phyloP scores from a whole-genome alignment of 345 rosid genomes.

The Citrus reticulata region DNA sequence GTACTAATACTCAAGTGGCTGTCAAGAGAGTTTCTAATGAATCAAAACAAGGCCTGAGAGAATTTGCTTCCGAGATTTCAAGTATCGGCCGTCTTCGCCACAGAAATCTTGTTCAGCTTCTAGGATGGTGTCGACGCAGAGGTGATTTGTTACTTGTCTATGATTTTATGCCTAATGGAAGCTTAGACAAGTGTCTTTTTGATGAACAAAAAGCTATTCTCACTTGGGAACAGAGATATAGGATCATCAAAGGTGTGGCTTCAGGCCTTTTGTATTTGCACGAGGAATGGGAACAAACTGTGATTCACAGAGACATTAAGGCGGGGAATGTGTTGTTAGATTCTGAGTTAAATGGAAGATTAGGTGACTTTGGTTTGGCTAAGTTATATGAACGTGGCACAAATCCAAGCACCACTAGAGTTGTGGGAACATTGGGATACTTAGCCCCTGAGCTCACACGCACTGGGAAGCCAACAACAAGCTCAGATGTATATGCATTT shows the following conservation, averaged over 20 bases:
- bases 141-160: constrained; percentile 73
- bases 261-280: constrained; percentile 81
- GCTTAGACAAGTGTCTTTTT: constrained; percentile 81
- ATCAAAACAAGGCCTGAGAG: constrained; percentile 79
- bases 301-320: constrained; percentile 88
- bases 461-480: constrained; percentile 71
- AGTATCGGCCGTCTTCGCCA: constrained; percentile 88
- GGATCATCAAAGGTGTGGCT: constrained; percentile 75
- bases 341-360: constrained; percentile 63
- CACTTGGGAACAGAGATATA: constrained; percentile 75
- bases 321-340: constrained; percentile 85
- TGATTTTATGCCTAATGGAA: constrained; percentile 86
- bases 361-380: constrained; percentile 93
- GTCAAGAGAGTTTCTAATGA: constrained; percentile 75
- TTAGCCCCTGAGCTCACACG: constrained; percentile 89
- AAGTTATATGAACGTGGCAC: constrained; percentile 75
- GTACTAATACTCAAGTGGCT: constrained; percentile 50
- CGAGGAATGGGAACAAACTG: constrained; percentile 92
- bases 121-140: constrained; percentile 72
- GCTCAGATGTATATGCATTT: constrained; percentile 86
- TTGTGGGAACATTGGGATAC: constrained; percentile 95
- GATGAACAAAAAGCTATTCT: constrained; percentile 54
- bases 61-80: constrained; percentile 78
- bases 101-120: constrained; percentile 76
- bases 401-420: constrained; percentile 68